Evolutionary conservation across 768 basidiomycete genomes (phyloP).

Genomic region (Calocybe indica): DNA sequence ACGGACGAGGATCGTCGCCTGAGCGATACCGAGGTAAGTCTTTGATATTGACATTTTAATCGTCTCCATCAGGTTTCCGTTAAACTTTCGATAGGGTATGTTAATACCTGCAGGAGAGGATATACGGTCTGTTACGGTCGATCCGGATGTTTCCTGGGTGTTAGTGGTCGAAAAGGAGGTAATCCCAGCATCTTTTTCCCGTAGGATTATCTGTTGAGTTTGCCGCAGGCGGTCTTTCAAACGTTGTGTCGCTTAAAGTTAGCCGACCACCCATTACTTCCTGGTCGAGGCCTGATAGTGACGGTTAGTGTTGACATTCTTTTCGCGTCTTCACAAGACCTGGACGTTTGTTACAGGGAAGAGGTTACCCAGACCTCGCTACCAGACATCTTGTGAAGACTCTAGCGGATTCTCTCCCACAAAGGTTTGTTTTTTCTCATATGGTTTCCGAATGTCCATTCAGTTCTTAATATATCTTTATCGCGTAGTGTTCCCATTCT

Average conservation of each 20-base stretch:
- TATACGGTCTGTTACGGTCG: slow-evolving; percentile 54
- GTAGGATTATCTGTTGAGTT: not conserved
- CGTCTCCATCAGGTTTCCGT: not conserved
- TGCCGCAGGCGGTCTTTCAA: slow-evolving; percentile 87
- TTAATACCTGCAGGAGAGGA: slow-evolving; percentile 77
- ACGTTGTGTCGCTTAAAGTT: slow-evolving; percentile 63
- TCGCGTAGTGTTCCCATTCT: slow-evolving; percentile 63
- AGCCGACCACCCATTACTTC: slow-evolving; percentile 38
- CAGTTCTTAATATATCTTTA: slow-evolving; percentile 1
- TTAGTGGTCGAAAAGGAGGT: slow-evolving; percentile 95
- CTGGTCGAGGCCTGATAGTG: slow-evolving; percentile 68
- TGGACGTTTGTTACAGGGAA: slow-evolving; percentile 53
- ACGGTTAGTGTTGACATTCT: slow-evolving; percentile 42
- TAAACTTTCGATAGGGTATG: slow-evolving; percentile 41
- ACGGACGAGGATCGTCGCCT: slow-evolving; percentile 45
- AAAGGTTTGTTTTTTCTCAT: slow-evolving; percentile 35
- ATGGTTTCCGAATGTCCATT: not conserved
- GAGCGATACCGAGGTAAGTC: slow-evolving; percentile 53
- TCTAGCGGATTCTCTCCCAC: slow-evolving; percentile 60
- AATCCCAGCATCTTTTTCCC: not conserved
- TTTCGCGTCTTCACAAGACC: not conserved
- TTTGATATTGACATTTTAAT: not conserved
- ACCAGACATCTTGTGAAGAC: slow-evolving; percentile 80
- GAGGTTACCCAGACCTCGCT: slow-evolving; percentile 93
- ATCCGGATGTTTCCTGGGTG: slow-evolving; percentile 63